Base-by-base conservation (phyloP, 2,329 filamentous ascomycete species). In the Talaromyces sp. region DNA sequence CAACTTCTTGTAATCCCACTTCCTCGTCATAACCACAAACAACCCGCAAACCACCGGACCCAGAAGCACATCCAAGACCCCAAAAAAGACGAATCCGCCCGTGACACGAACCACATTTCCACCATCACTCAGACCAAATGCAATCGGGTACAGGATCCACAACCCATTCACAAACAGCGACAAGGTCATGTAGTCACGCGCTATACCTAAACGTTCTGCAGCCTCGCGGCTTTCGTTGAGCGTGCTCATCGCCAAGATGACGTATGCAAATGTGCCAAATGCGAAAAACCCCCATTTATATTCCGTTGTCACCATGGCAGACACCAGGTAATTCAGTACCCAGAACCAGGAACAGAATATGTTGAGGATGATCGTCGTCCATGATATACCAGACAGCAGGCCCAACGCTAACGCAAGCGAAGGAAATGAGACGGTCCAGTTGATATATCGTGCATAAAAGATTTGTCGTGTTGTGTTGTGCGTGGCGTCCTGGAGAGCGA, bases 211-310 rank as follows among this genome's bases (percentile, higher is more conserved):
- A 52, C 80, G 79, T 45, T 68, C 69, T 13, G 83, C 81, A 1
- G 76, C 73, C 43, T 73, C 71, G 8, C 72, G 72, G 65, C 81
- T 79, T 58, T 77, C 72, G 59, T 73, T 68, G 35, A 85, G 68
- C 2, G 80, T 84, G 67, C 77, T 79, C 72, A 76, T 73, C 33
- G 80, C 79, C n/a, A 86, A 77, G 59, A 83, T 74, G 7, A 82
- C 43, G 65, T 77, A 84, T 45, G 83, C 81, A 16, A 81, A 66
- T 14, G 81, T 82, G 68, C 84, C 84, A 64, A 85, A 84, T 67
- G 75, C 80, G 70, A 76, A 86, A 78, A 85, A 87, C 6, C 85
- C 85, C 84, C 84, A 86, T 74, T 85, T 86, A 75, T 86, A 86
- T 69, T 75, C 78, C 57, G 79, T 80, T 7, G 70, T 65, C 3